Conservation (phyloP, 2,329 filamentous ascomycete species). For the Talaromyces piceae region DNA sequence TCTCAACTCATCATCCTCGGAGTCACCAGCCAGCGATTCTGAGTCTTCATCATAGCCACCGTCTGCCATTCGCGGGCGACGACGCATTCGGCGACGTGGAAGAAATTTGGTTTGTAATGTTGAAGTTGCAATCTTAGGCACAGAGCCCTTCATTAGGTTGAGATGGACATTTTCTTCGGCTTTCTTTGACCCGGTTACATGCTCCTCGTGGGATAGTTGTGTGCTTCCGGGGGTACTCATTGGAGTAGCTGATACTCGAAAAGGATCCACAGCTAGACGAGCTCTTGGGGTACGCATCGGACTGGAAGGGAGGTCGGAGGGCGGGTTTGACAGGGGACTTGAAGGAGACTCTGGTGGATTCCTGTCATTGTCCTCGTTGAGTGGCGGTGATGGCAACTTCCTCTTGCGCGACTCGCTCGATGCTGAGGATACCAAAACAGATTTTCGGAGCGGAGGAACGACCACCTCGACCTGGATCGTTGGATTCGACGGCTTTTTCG, state of each 20-base stretch:
- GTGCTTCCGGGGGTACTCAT: conserved; percentile 21
- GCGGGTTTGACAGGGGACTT: neutral
- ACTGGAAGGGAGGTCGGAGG: conserved; percentile 8
- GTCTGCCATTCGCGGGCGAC: conserved; percentile 14
- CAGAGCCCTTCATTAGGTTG: conserved; percentile 3
- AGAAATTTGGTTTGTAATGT: conserved; percentile 28
- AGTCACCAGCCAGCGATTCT: conserved; percentile 19
- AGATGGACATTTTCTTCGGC: neutral
- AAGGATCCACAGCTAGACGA: conserved; percentile 1
- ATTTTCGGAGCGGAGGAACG: conserved; percentile 18
- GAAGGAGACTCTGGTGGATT: conserved; percentile 12
- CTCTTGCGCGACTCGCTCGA: conserved; percentile 30
- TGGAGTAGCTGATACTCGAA: conserved; percentile 28
- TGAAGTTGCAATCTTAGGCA: conserved; percentile 25
- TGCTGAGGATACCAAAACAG: conserved; percentile 14
- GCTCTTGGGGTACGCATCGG: conserved; percentile 5
- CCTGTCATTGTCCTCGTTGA: conserved; percentile 9
- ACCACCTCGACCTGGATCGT: conserved; percentile 12
- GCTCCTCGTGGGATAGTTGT: conserved; percentile 1
- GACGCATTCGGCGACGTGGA: conserved; percentile 25
- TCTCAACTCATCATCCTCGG: conserved; percentile 32
- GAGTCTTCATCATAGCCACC: conserved; percentile 19
- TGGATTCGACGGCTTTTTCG: conserved; percentile 15
- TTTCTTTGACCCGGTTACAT: neutral
- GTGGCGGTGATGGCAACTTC: conserved; percentile 22